Percentiles rank a stretch among this genome's conserved stretches.
Conservation (phyloP, 2,329 filamentous ascomycete species). For the Aspergillus terreus region DNA sequence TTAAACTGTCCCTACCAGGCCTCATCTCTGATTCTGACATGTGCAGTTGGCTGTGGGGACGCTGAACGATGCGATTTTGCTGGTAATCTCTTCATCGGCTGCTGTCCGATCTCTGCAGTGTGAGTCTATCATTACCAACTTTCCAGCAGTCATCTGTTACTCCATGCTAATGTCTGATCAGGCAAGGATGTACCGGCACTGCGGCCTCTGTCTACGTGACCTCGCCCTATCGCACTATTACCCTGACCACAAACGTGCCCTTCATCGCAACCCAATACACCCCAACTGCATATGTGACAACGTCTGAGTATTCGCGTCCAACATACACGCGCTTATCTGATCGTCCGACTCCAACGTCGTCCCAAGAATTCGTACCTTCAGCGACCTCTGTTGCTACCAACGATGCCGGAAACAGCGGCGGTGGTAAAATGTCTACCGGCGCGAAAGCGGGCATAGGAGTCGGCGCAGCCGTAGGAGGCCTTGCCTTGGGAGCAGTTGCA, state of each 20-base stretch:
- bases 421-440: constrained; percentile 2
- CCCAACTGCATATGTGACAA: too few relatives aligned
- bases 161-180: neutral
- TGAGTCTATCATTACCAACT: neutral
- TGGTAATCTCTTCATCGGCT: constrained; percentile 9
- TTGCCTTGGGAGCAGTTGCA: constrained; percentile 4
- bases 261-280: neutral
- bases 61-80: constrained; percentile 3
- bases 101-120: constrained; percentile 2
- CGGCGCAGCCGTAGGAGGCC: constrained; percentile 1
- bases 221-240: neutral
- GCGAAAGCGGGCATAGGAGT: constrained; percentile 10
- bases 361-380: neutral
- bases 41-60: constrained; percentile 5
- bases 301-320: too few relatives aligned
- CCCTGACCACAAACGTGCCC: neutral
- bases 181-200: neutral
- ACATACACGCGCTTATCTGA: too few relatives aligned
- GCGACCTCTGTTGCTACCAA: neutral
- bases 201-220: neutral
- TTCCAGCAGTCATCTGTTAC: too few relatives aligned
- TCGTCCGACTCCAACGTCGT: too few relatives aligned
- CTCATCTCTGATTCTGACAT: neutral
- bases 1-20: neutral
- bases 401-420: neutral